Conservation (phyloP, 371 early-diverging fungal species). For the Capillidium rhysosporum region DNA sequence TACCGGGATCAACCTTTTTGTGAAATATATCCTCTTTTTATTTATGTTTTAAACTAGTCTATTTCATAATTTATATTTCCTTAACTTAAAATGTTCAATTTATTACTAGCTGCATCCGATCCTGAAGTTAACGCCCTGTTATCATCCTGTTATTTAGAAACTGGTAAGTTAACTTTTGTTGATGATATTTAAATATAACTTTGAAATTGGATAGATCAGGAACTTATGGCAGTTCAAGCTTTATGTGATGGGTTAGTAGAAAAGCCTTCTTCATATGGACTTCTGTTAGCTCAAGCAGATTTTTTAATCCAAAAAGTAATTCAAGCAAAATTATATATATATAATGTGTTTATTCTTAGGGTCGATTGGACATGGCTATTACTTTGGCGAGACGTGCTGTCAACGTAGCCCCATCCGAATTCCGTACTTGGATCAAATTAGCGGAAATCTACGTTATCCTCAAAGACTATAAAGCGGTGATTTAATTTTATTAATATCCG, state of each 20-base stretch:
- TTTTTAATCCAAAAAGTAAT: constrained; percentile 54
- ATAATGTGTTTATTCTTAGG: neutral
- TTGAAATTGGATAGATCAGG: constrained; percentile 43
- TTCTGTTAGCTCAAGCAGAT: constrained; percentile 72
- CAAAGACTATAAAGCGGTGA: constrained; percentile 60
- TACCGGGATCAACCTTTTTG: constrained; percentile 59
- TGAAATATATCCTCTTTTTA: constrained; percentile 20
- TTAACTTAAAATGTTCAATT: constrained; percentile 10
- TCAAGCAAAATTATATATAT: neutral
- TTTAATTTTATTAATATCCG: constrained; percentile 5
- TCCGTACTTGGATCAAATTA: constrained; percentile 82
- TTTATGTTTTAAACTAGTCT: neutral
- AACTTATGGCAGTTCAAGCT: constrained; percentile 69
- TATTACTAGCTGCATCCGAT: constrained; percentile 44
- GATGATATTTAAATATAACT: too few relatives aligned
- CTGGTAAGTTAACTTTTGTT: constrained; percentile 12
- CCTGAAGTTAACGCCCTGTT: constrained; percentile 74
- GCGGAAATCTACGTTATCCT: constrained; percentile 75
- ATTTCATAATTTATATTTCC: neutral
- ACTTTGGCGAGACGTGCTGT: constrained; percentile 79
- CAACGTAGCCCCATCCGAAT: constrained; percentile 84
- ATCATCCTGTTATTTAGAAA: constrained; percentile 53
- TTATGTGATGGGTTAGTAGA: constrained; percentile 59
- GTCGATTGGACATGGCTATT: constrained; percentile 48
- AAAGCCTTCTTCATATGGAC: constrained; percentile 56